These are phyloP conservation scores for Globisporangium cederbergense DNA, from an alignment of 352 stramenopile species.

Conservation along the genomic window DNA sequence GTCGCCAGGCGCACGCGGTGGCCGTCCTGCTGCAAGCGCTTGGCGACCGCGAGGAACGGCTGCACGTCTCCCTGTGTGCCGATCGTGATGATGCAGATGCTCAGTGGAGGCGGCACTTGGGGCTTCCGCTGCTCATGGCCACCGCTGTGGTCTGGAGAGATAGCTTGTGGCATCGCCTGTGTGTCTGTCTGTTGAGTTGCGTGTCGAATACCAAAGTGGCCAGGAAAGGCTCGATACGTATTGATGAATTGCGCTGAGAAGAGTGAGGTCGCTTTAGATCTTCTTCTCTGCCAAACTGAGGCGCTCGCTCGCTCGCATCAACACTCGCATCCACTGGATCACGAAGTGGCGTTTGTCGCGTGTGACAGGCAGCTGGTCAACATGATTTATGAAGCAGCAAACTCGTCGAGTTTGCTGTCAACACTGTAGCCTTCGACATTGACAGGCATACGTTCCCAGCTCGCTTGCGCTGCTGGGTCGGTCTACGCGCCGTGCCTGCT, in stretches of 20 bases:
- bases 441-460: too few relatives aligned
- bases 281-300: too few relatives aligned
- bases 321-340: neutral
- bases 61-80: slow-evolving; percentile 85
- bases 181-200: neutral
- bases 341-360: neutral
- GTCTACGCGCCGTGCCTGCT: too few relatives aligned
- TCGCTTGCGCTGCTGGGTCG: too few relatives aligned
- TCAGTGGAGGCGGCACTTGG: slow-evolving; percentile 27
- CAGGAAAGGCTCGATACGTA: neutral
- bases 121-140: neutral
- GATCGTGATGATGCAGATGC: slow-evolving; percentile 89
- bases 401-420: too few relatives aligned
- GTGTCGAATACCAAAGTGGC: neutral
- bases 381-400: too few relatives aligned
- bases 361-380: neutral
- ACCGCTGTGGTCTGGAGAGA: neutral
- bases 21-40: slow-evolving; percentile 74
- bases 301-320: neutral
- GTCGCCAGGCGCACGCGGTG: slow-evolving; percentile 91
- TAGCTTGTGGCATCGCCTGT: too few relatives aligned
- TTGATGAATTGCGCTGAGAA: neutral
- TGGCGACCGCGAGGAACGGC: slow-evolving; percentile 84
- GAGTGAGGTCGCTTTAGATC: too few relatives aligned
- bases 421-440: too few relatives aligned